phyloP scores from a whole-genome alignment of 179 eudicot genomes.

The Spinacia oleracea region DNA sequence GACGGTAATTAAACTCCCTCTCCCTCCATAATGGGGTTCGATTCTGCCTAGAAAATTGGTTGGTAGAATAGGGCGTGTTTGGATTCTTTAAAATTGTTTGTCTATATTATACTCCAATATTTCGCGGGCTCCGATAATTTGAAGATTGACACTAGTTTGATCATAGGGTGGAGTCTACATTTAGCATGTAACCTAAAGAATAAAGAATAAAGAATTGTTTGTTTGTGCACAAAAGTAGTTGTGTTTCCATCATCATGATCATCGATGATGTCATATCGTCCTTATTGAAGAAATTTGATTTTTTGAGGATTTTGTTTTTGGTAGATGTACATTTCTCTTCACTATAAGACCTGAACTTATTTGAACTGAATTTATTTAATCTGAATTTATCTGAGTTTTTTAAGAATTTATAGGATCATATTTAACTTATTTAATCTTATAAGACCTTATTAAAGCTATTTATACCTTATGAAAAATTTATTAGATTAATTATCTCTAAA shows the following conservation, averaged over 20 bases:
- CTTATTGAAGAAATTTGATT: not conserved
- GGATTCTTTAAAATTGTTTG: conserved; percentile 1
- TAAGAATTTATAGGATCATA: no score
- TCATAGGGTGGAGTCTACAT: conserved; percentile 5
- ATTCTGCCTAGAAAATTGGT: conserved; percentile 11
- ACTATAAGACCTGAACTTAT: no score
- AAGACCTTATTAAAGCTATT: no score
- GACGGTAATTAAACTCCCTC: conserved; percentile 16
- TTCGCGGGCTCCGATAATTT: conserved; percentile 8
- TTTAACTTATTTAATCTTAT: no score
- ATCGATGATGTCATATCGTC: not conserved
- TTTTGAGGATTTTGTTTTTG: not conserved
- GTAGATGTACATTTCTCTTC: no score
- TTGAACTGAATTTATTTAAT: no score
- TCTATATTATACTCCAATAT: conserved; percentile 20
- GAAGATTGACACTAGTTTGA: conserved; percentile 6
- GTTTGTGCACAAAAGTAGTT: not conserved
- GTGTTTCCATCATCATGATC: conserved; percentile 6
- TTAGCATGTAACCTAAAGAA: not conserved
- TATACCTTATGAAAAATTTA: no score
- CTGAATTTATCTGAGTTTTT: no score
- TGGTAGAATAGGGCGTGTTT: conserved; percentile 3
- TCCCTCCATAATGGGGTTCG: conserved; percentile 11
- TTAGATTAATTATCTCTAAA: no score
- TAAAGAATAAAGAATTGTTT: not conserved